phyloP scores from a whole-genome alignment of 2,329 filamentous ascomycete genomes.

The Fragosphaeria purpurea region DNA sequence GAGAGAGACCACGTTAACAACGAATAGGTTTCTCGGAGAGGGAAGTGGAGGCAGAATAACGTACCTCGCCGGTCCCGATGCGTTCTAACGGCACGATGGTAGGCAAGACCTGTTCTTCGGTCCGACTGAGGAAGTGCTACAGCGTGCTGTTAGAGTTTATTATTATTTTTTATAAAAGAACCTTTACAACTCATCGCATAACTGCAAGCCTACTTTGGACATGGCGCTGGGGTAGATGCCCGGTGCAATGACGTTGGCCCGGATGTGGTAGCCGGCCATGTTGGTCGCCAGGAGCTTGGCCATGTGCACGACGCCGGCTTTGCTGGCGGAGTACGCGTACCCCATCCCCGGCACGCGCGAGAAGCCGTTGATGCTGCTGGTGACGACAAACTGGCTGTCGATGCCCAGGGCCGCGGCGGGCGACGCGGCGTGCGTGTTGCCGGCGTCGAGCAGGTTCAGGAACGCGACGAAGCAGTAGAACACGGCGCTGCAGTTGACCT shows the following conservation, averaged over 20 bases:
- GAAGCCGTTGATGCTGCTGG: slow-evolving; percentile 53
- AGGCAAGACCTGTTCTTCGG: too few species aligned
- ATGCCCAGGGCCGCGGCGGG: slow-evolving; percentile 18
- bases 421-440: slow-evolving; percentile 35
- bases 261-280: slow-evolving; percentile 45
- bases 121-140: too few species aligned
- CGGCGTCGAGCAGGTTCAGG: slow-evolving; percentile 46
- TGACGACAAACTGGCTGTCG: slow-evolving; percentile 42
- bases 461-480: slow-evolving; percentile 56
- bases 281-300: slow-evolving; percentile 55
- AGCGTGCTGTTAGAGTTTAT: too few species aligned
- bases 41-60: too few species aligned
- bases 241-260: slow-evolving; percentile 18
- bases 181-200: too few species aligned
- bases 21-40: too few species aligned
- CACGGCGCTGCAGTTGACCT: slow-evolving; percentile 48
- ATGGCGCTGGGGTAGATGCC: slow-evolving; percentile 37
- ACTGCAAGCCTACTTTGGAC: slow-evolving; percentile 16
- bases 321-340: slow-evolving; percentile 56
- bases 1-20: too few species aligned
- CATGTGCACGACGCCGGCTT: slow-evolving; percentile 55
- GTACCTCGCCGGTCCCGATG: too few species aligned
- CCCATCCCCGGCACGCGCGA: slow-evolving; percentile 50
- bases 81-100: too few species aligned
- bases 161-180: too few species aligned